phyloP scores from a whole-genome alignment of 2,329 filamentous ascomycete species.

The Endocalyx cinctus region DNA sequence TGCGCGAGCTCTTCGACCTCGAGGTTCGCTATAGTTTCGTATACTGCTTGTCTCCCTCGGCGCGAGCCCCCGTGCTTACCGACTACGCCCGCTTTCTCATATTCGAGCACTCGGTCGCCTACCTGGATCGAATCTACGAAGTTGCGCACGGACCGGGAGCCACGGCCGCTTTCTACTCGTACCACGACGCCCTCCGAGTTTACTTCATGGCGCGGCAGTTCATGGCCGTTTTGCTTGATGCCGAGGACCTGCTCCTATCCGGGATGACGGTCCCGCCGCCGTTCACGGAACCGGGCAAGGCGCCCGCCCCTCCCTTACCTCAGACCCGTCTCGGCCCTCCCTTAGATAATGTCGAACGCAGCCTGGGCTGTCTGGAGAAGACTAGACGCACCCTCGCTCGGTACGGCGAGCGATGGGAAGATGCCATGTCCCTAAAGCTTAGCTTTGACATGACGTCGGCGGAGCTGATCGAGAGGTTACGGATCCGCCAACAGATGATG shows the following conservation, averaged over 20 bases:
- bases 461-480: constrained; percentile 39
- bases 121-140: constrained; percentile 68
- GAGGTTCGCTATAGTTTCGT: constrained; percentile 90
- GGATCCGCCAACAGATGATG: constrained; percentile 32
- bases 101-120: constrained; percentile 82
- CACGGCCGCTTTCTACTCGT: constrained; percentile 70
- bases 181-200: constrained; percentile 79
- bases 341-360: constrained; percentile 50
- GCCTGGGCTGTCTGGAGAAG: constrained; percentile 49
- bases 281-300: constrained; percentile 39
- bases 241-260: constrained; percentile 52
- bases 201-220: constrained; percentile 69
- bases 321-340: constrained; percentile 34
- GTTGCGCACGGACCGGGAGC: constrained; percentile 56
- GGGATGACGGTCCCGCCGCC: constrained; percentile 42
- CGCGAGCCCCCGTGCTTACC: constrained; percentile 65
- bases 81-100: constrained; percentile 76
- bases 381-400: constrained; percentile 49
- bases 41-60: constrained; percentile 79
- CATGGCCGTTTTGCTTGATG: constrained; percentile 54
- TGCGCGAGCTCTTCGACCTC: constrained; percentile 76
- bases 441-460: constrained; percentile 49
- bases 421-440: constrained; percentile 48
- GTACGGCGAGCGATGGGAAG: constrained; percentile 58
- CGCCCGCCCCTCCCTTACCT: constrained; percentile 50